phyloP scores from a whole-genome alignment of 108 stramenopile species.

The Thalassiosira profunda region DNA sequence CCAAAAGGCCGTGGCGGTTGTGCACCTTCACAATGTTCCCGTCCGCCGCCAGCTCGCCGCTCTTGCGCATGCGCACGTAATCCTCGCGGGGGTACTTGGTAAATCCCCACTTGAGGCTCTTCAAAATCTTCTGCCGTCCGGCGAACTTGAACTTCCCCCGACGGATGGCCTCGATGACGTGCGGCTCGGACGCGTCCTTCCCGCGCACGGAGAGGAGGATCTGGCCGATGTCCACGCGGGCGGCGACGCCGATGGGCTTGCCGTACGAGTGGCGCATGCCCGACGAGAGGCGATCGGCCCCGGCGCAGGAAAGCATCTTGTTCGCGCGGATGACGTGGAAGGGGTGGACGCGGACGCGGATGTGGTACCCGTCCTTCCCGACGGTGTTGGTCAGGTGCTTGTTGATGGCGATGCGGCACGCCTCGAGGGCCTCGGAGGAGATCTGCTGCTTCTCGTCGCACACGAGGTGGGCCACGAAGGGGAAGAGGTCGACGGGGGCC shows the following conservation, averaged over 20 bases:
- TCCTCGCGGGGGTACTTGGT: slow-evolving; percentile 98
- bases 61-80: slow-evolving; percentile 94
- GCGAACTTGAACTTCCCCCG: slow-evolving; percentile 99
- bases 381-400: slow-evolving; percentile 99
- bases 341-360: slow-evolving; percentile 99
- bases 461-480: slow-evolving; percentile 99
- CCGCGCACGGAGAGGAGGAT: slow-evolving; percentile 94
- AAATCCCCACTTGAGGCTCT: slow-evolving; percentile 99
- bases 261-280: slow-evolving; percentile 99
- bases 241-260: slow-evolving; percentile 99
- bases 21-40: slow-evolving; percentile 95
- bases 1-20: slow-evolving; percentile 88
- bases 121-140: slow-evolving; percentile 99
- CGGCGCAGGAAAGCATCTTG: slow-evolving; percentile 99
- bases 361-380: slow-evolving; percentile 99
- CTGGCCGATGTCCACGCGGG: slow-evolving; percentile 99
- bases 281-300: slow-evolving; percentile 98
- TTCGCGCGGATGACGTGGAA: slow-evolving; percentile 99
- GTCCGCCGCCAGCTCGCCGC: slow-evolving; percentile 91
- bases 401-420: slow-evolving; percentile 99
- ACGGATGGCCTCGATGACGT: slow-evolving; percentile 98
- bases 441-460: slow-evolving; percentile 99
- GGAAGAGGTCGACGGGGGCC: slow-evolving; percentile 98
- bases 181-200: slow-evolving; percentile 92
- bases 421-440: slow-evolving; percentile 99